These are phyloP conservation scores for Naganishia albida DNA, from an alignment of 1,284 basidiomycete species.

Conservation along the genomic window DNA sequence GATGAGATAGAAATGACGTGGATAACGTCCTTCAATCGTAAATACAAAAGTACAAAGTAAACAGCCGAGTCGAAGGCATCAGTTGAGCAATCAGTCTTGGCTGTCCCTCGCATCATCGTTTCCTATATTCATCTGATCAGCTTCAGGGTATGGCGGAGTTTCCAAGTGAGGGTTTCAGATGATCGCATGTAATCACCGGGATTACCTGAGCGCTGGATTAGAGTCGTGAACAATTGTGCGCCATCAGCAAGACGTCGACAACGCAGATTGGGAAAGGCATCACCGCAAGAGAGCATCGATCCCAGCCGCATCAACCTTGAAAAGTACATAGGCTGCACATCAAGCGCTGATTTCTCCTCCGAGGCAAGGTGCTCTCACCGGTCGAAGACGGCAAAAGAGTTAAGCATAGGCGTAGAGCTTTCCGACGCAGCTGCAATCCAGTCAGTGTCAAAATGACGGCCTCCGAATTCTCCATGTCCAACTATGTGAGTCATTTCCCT, in stretches of 20 bases:
- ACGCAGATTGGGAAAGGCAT: no score
- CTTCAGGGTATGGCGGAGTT: no score
- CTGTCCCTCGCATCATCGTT: not conserved
- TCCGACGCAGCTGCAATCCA: not conserved
- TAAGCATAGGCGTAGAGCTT: no score
- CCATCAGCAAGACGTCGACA: not conserved
- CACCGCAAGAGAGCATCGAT: no score
- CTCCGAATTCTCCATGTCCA: constrained; percentile 20
- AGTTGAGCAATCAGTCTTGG: constrained; percentile 9
- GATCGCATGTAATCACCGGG: not conserved
- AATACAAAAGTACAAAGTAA: constrained; percentile 5
- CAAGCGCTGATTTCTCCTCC: no score
- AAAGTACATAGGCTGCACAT: no score
- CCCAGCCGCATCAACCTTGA: no score
- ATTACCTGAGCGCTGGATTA: not conserved
- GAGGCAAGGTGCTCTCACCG: no score
- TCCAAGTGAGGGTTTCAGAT: not conserved
- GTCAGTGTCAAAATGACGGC: constrained; percentile 7
- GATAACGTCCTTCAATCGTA: not conserved
- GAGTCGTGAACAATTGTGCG: not conserved
- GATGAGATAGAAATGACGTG: not conserved
- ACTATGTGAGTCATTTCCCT: constrained; percentile 18
- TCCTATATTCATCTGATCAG: not conserved
- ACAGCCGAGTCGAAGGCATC: constrained; percentile 13
- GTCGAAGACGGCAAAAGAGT: no score